Evolutionary conservation across 768 basidiomycete genomes (phyloP), one percentile per base, ranked within the genome.

Genomic region (Leucosporidium scottii): DNA sequence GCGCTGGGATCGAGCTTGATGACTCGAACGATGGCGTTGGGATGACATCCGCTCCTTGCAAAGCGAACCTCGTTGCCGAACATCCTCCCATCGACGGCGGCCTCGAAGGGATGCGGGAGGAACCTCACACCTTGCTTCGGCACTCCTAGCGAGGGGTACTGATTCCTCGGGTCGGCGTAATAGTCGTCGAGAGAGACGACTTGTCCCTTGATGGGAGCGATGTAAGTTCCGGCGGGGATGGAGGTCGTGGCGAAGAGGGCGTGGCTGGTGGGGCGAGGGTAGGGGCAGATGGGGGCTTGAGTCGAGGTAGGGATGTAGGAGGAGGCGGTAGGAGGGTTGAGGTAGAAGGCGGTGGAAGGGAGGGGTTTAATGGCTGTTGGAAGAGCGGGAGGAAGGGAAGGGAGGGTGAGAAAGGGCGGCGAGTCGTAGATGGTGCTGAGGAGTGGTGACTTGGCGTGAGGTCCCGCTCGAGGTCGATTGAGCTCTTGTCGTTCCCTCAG

Each of bases 111-210:
- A 0, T 85, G 85, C 0, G 87, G 88, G 2, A 96, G 76, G 20
- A 89, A 81, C 68, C 90, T 87, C 0, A 94, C 91, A 70, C 85
- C 86, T 0, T 88, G 88, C 75, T 91, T 92, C 39, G 90, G 88
- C 79, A 88, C 84, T 15, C 92, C 91, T 25, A 81, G 73, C 0
- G 72, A 68, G 4, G 86, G 85, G 74, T 94, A 96, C n/a, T 87
- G 87, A 74, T 93, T 94, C 70, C 90, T 83, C 0, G 90, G 88
- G 74, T 93, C 89, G 5, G 81, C 76, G 34, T 91, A 82, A 78
- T 96, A 96, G 1, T 81, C 75, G 0, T 85, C 79, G 25, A 85
- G 84, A 4, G 88, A 86, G 21, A 85, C 82, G 61, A 93, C 83
- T 28, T 84, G 80, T 27, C 86, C 84, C 0, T 81, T 82, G 68